Conservation (phyloP, 1,139 yeast genomes). For the Suzukiozyma palmioleophila region DNA sequence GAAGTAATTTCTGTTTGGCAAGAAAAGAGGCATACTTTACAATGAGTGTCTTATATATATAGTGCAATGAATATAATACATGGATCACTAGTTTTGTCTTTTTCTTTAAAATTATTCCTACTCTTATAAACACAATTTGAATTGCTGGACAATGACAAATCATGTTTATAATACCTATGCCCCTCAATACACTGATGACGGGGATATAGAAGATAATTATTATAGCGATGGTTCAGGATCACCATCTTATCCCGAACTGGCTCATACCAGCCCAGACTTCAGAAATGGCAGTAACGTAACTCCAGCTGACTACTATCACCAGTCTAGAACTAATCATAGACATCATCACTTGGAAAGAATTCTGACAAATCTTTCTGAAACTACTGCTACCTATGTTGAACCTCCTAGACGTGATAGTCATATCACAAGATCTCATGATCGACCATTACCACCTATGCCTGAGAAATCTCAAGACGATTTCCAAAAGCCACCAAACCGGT, state of each 20-base stretch:
- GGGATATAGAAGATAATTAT: slow-evolving; percentile 6
- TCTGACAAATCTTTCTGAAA: slow-evolving; percentile 13
- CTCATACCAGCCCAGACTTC: neutral
- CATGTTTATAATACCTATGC: slow-evolving; percentile 3
- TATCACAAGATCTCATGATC: neutral
- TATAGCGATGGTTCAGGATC: slow-evolving; percentile 3
- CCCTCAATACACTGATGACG: slow-evolving; percentile 3
- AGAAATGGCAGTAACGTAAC: neutral
- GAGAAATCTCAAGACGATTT: neutral
- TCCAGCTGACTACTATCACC: neutral
- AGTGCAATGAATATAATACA: neutral
- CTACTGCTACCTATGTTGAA: slow-evolving; percentile 16
- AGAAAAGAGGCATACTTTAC: too few relatives aligned
- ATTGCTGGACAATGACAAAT: slow-evolving; percentile 2
- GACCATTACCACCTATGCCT: slow-evolving; percentile 1
- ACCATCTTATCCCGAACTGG: slow-evolving; percentile 1
- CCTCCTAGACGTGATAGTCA: neutral
- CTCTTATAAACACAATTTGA: neutral
- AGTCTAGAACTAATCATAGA: slow-evolving; percentile 2
- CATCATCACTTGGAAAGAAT: slow-evolving; percentile 7
- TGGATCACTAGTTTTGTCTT: neutral
- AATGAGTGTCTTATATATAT: neutral
- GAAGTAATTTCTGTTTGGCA: too few relatives aligned
- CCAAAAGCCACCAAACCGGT: neutral
- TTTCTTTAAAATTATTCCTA: neutral